Conservation (phyloP, 2,329 filamentous ascomycete species). For the Pseudophaeomoniella oleicola region DNA sequence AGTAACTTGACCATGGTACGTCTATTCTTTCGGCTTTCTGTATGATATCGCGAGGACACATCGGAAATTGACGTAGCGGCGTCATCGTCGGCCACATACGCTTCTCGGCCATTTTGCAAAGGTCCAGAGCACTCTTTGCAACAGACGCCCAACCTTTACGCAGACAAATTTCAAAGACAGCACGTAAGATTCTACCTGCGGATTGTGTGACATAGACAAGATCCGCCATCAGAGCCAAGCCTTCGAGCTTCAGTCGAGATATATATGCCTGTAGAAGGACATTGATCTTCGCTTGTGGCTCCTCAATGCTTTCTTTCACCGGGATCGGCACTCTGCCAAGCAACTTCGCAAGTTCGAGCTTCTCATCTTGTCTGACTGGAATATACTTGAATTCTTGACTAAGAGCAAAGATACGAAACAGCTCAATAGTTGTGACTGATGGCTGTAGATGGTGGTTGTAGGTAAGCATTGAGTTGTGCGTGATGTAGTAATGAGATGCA, state of each 20-base stretch:
- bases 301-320: slow-evolving; percentile 94
- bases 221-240: slow-evolving; percentile 91
- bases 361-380: slow-evolving; percentile 92
- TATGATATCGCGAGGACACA: slow-evolving; percentile 70
- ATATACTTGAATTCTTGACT: slow-evolving; percentile 99
- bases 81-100: slow-evolving; percentile 99
- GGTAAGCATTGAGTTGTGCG: slow-evolving; percentile 86
- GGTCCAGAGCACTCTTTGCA: slow-evolving; percentile 76
- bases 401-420: slow-evolving; percentile 90
- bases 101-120: slow-evolving; percentile 99
- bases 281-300: slow-evolving; percentile 95
- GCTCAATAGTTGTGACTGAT: slow-evolving; percentile 80
- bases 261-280: slow-evolving; percentile 94
- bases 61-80: slow-evolving; percentile 76
- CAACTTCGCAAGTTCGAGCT: slow-evolving; percentile 85
- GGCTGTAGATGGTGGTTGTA: slow-evolving; percentile 94
- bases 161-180: slow-evolving; percentile 92
- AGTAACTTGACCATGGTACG: slow-evolving; percentile 85
- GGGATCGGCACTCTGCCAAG: slow-evolving; percentile 83
- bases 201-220: slow-evolving; percentile 98
- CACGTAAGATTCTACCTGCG: slow-evolving; percentile 85
- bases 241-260: slow-evolving; percentile 83
- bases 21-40: slow-evolving; percentile 91
- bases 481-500: slow-evolving; percentile 97
- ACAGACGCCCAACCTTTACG: slow-evolving; percentile 94